A percentile compares a stretch with the other conserved stretches of the same genome.
Evolutionary conservation across 805 yeast species (phyloP).

Genomic region (Nakazawaea ernobii): DNA sequence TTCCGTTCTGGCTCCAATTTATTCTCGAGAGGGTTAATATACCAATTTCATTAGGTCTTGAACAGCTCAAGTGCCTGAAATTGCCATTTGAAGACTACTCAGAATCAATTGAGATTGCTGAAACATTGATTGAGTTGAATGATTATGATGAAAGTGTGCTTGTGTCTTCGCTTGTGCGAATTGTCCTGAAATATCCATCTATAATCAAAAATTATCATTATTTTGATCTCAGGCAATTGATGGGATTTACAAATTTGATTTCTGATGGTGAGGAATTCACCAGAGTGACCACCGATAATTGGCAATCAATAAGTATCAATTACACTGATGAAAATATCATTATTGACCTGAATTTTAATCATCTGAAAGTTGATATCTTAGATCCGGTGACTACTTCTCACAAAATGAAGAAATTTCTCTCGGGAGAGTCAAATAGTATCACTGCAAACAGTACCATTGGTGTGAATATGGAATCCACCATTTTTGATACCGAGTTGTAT

Average conservation of each 20-base stretch:
- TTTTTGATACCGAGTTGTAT: constrained; percentile 16
- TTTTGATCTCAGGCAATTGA: background rate
- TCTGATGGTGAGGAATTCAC: background rate
- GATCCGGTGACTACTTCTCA: constrained; percentile 12
- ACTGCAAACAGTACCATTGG: constrained; percentile 13
- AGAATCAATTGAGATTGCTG: background rate
- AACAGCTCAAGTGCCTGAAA: background rate
- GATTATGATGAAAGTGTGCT: background rate
- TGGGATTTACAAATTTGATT: background rate
- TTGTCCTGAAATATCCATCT: background rate
- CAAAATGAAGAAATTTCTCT: constrained; percentile 8
- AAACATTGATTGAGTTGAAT: background rate
- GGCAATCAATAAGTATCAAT: constrained; percentile 17
- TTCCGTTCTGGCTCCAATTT: constrained; percentile 8
- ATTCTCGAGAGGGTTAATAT: constrained; percentile 6
- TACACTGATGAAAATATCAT: background rate
- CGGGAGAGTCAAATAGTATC: constrained; percentile 10
- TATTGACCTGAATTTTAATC: constrained; percentile 10
- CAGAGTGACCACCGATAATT: constrained; percentile 14
- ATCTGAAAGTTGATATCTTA: constrained; percentile 16
- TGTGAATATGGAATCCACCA: constrained; percentile 18
- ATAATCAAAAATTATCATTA: background rate
- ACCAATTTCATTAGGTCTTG: constrained; percentile 1
- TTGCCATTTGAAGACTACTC: background rate
- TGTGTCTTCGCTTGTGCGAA: background rate